Conservation (phyloP, 1,284 basidiomycete genomes). For the Farysia itapuensis region DNA sequence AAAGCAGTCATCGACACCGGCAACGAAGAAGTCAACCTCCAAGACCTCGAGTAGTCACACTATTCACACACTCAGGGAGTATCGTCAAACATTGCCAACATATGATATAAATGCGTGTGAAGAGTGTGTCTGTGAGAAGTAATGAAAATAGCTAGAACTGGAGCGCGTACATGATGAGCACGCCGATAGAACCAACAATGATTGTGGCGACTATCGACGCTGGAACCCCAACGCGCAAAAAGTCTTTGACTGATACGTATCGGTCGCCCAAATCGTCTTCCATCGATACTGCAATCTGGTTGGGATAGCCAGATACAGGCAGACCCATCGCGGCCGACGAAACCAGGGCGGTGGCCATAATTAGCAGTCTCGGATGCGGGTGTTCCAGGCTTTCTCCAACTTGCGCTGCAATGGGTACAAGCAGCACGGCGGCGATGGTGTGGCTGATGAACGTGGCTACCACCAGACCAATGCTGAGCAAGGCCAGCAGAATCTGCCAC, state of each 20-base stretch:
- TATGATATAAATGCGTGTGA: too few relatives aligned
- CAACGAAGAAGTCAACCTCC: slow-evolving; percentile 13
- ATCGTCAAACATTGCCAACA: too few relatives aligned
- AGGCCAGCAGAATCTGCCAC: slow-evolving; percentile 80
- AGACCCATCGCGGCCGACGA: slow-evolving; percentile 97
- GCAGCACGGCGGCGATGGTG: slow-evolving; percentile 83
- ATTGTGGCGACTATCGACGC: slow-evolving; percentile 82
- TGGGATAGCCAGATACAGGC: slow-evolving; percentile 95
- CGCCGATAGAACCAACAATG: slow-evolving; percentile 56
- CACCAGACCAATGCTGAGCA: slow-evolving; percentile 83
- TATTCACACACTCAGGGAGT: too few relatives aligned
- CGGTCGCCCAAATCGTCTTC: slow-evolving; percentile 91
- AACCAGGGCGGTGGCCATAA: slow-evolving; percentile 74
- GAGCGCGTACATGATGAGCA: slow-evolving; percentile 47
- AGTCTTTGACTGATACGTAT: slow-evolving; percentile 67
- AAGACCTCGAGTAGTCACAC: slow-evolving; percentile 37
- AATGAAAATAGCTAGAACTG: slow-evolving; percentile 30
- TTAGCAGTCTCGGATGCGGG: slow-evolving; percentile 54
- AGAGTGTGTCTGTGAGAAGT: too few relatives aligned
- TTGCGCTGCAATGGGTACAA: slow-evolving; percentile 91
- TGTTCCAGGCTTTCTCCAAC: slow-evolving; percentile 74
- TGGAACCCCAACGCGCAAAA: slow-evolving; percentile 88
- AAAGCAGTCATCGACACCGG: slow-evolving; percentile 35
- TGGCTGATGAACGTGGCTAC: slow-evolving; percentile 63
- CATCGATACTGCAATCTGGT: slow-evolving; percentile 71